phyloP scores from a whole-genome alignment of 2,329 filamentous ascomycete species.

The Proliferodiscus dingleyae region DNA sequence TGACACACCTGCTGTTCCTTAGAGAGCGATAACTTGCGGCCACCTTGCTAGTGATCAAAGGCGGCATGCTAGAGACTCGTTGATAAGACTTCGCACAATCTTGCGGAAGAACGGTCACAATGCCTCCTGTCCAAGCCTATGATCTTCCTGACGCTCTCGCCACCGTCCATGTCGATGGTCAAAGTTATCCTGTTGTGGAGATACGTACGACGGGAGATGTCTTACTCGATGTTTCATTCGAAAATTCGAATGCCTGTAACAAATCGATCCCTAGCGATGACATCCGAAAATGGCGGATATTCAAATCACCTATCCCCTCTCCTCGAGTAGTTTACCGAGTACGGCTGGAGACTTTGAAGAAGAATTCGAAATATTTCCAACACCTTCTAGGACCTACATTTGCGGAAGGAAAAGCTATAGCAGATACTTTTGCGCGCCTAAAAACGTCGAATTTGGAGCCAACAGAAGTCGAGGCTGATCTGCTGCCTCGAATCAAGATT shows the following conservation, averaged over 20 bases:
- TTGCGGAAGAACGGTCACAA: neutral
- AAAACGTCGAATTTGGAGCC: conserved; percentile 41
- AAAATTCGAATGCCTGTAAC: conserved; percentile 50
- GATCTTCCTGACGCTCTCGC: conserved; percentile 8
- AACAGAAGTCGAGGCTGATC: conserved; percentile 41
- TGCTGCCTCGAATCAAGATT: conserved; percentile 61
- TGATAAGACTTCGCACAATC: neutral
- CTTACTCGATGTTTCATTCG: conserved; percentile 61
- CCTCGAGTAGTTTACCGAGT: conserved; percentile 50
- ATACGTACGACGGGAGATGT: conserved; percentile 58
- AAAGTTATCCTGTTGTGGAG: conserved; percentile 36
- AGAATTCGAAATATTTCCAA: conserved; percentile 64
- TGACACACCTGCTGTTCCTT: neutral
- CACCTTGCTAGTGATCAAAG: conserved; percentile 2
- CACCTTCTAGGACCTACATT: conserved; percentile 58
- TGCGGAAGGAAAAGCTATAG: conserved; percentile 59
- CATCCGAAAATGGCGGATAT: conserved; percentile 37
- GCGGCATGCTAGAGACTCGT: neutral
- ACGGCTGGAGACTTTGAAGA: conserved; percentile 49
- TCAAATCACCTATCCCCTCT: conserved; percentile 23
- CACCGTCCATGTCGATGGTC: conserved; percentile 20
- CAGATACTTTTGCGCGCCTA: conserved; percentile 47
- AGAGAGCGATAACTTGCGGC: neutral
- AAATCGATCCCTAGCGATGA: conserved; percentile 42
- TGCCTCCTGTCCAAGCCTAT: neutral